Evolutionary conservation across 169 alveolate species (phyloP).

Genomic region (Babesia ovata): DNA sequence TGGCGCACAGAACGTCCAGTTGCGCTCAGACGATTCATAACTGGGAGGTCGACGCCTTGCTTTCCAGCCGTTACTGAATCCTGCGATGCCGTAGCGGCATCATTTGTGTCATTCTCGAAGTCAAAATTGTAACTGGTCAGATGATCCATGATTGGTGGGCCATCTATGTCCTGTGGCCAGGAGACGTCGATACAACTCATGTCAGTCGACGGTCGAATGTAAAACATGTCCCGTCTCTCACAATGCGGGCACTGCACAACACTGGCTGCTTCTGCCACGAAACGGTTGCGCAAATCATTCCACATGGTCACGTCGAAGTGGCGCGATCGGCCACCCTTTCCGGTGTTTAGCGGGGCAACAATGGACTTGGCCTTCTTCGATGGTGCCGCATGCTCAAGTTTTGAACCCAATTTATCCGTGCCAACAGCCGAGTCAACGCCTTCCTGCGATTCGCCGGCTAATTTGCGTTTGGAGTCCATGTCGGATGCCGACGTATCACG

Average conservation of each 20-base stretch:
- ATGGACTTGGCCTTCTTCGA: conserved; percentile 26
- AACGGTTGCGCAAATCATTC: conserved; percentile 61
- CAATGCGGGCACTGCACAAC: conserved; percentile 41
- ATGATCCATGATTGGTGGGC: conserved; percentile 35
- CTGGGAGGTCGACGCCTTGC: not conserved
- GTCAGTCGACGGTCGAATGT: conserved; percentile 28
- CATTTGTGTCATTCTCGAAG: not conserved
- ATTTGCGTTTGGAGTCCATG: not conserved
- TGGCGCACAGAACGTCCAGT: conserved; percentile 74
- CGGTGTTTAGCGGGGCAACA: conserved; percentile 7
- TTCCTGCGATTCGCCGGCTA: not conserved
- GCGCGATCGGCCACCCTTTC: not conserved
- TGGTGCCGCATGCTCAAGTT: not conserved
- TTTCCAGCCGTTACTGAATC: not conserved
- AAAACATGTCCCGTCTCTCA: conserved; percentile 18
- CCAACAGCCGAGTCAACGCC: not conserved
- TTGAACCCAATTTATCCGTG: too few species aligned
- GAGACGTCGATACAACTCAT: conserved; percentile 42
- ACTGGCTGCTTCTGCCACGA: conserved; percentile 27
- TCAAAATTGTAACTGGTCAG: conserved; percentile 14
- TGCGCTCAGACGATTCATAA: conserved; percentile 61
- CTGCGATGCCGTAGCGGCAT: not conserved
- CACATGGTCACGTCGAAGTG: conserved; percentile 43
- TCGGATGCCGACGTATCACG: not conserved
- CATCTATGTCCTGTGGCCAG: conserved; percentile 47